Conservation (phyloP, 371 early-diverging fungal species). For the Mortierella sp. region DNA sequence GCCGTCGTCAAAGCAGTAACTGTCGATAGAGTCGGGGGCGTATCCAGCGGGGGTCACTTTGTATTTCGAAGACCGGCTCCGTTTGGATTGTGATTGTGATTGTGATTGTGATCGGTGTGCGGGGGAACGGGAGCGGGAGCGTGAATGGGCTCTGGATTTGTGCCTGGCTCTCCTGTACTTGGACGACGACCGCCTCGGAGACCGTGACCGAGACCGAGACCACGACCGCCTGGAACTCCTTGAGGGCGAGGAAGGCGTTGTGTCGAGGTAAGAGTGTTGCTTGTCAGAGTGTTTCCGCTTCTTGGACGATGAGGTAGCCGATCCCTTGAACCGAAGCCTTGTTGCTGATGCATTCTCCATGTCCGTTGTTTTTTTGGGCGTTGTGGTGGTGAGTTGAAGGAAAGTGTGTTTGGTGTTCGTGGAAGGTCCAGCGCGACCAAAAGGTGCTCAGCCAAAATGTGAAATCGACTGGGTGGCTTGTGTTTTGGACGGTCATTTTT, state of each 20-base stretch:
- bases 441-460: neutral
- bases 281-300: conserved; percentile 88
- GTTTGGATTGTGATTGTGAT: neutral
- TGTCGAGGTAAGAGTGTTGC: conserved; percentile 80
- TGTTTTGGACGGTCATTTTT: conserved; percentile 3
- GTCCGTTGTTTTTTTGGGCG: neutral
- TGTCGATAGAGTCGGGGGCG: conserved; percentile 8
- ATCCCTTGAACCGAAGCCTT: conserved; percentile 98
- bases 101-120: neutral
- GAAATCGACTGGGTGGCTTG: neutral
- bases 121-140: conserved; percentile 11
- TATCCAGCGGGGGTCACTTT: conserved; percentile 8
- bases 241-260: conserved; percentile 49
- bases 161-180: neutral
- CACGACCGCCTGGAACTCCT: conserved; percentile 11
- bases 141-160: conserved; percentile 1
- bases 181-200: conserved; percentile 8
- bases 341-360: conserved; percentile 95
- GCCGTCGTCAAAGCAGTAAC: conserved; percentile 12
- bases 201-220: conserved; percentile 25
- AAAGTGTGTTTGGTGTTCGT: neutral
- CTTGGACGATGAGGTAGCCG: conserved; percentile 93
- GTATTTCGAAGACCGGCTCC: conserved; percentile 8
- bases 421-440: neutral
- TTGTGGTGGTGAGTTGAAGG: neutral